Conservation (phyloP, 2,329 filamentous ascomycete genomes). For the Claviceps pusilla region DNA sequence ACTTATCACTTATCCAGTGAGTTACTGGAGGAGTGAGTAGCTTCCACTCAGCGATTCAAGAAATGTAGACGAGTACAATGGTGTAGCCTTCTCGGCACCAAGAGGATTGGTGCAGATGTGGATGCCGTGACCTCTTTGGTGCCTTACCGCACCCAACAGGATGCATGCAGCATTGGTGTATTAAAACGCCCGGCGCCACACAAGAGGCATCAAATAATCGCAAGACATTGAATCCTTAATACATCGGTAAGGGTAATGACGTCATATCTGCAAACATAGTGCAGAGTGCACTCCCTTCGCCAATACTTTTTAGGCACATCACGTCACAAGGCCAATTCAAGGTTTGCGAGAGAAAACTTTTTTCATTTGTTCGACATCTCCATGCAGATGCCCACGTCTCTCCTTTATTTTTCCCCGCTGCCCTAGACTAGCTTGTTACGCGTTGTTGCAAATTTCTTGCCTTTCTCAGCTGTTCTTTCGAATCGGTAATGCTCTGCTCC, state of each 20-base stretch:
- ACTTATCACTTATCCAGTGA: too few species aligned
- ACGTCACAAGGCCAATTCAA: not conserved
- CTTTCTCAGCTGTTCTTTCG: not conserved
- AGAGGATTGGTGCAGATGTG: too few species aligned
- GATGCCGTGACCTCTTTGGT: too few species aligned
- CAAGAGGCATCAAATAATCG: too few species aligned
- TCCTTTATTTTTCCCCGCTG: slow-evolving; percentile 6
- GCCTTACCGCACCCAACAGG: too few species aligned
- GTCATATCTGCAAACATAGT: not conserved
- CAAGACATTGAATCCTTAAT: too few species aligned
- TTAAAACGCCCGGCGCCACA: too few species aligned
- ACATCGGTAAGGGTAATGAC: not conserved
- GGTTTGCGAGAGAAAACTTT: not conserved
- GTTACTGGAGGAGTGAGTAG: too few species aligned
- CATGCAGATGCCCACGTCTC: slow-evolving; percentile 8
- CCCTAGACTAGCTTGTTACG: not conserved
- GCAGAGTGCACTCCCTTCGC: not conserved
- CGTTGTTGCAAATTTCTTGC: not conserved
- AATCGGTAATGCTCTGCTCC: not conserved
- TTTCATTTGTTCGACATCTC: not conserved
- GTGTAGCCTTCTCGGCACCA: too few species aligned
- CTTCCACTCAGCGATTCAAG: too few species aligned
- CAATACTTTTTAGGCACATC: not conserved
- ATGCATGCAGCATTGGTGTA: too few species aligned
- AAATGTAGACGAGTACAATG: too few species aligned